phyloP scores from a whole-genome alignment of 164 flowering plant genomes.

The Houttuynia cordata region DNA sequence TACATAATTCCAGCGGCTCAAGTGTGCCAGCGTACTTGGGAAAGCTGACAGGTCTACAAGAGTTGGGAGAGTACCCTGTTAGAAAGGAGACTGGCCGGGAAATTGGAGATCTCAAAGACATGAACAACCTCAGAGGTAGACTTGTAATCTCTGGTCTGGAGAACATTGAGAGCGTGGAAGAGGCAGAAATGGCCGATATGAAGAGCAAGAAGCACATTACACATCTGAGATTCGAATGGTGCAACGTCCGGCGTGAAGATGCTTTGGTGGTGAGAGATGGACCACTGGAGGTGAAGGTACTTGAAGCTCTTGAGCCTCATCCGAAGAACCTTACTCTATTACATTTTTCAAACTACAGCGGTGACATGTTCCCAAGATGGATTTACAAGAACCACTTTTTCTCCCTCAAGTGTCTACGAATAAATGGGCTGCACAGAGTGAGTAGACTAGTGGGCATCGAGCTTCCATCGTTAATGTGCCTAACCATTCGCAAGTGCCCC shows the following conservation, averaged over 20 bases:
- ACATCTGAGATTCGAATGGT: no score
- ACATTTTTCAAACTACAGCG: slow-evolving; percentile 6
- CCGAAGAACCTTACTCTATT: slow-evolving; percentile 3
- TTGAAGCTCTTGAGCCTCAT: no score
- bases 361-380: slow-evolving; percentile 22
- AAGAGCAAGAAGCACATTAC: no score
- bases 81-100: slow-evolving; percentile 4
- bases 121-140: no score
- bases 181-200: no score
- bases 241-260: no score
- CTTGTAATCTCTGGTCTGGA: no score
- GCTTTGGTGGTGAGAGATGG: no score
- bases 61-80: slow-evolving; percentile 7
- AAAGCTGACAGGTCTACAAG: slow-evolving; percentile 14
- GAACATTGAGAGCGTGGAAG: no score
- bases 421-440: slow-evolving; percentile 9
- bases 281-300: no score
- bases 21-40: slow-evolving; percentile 12
- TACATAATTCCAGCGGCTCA: no score
- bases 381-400: slow-evolving; percentile 10
- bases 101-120: no score
- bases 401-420: slow-evolving; percentile 1
- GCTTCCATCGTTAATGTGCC: slow-evolving; percentile 14
- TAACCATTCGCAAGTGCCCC: background rate
- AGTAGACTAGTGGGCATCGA: slow-evolving; percentile 12